Evolutionary conservation across 2,329 filamentous ascomycete species (phyloP).

Genomic region (Pseudogymnoascus sp.): DNA sequence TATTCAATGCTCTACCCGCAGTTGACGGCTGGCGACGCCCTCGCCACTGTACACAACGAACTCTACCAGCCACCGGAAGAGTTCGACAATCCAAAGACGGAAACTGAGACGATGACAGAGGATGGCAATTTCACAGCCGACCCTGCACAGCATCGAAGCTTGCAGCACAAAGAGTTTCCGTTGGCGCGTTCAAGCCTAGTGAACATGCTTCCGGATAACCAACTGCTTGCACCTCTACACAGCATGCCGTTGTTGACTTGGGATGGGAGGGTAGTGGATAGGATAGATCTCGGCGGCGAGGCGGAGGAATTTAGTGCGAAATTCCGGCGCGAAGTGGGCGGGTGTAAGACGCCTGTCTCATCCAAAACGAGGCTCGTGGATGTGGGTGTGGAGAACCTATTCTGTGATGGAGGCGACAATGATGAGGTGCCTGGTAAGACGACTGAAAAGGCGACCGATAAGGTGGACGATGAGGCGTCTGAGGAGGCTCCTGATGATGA

Average conservation of each 20-base stretch:
- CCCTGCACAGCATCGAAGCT: constrained; percentile 21
- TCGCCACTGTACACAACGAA: constrained; percentile 72
- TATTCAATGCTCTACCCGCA: constrained; percentile 76
- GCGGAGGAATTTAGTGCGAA: constrained; percentile 44
- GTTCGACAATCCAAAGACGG: constrained; percentile 31
- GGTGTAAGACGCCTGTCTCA: constrained; percentile 39
- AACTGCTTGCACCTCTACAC: constrained; percentile 36
- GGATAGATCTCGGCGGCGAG: constrained; percentile 34
- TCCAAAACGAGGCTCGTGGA: background rate
- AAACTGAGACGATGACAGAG: background rate
- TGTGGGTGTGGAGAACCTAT: background rate
- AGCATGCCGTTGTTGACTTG: constrained; percentile 54
- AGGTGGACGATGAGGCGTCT: background rate
- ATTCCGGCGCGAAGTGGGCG: constrained; percentile 60
- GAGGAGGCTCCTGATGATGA: background rate
- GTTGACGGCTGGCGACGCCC: constrained; percentile 32
- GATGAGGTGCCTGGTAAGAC: constrained; percentile 17
- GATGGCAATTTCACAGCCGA: constrained; percentile 24
- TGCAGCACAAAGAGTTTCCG: constrained; percentile 25
- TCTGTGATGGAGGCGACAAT: constrained; percentile 8
- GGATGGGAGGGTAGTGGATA: constrained; percentile 44
- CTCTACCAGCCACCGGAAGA: constrained; percentile 66
- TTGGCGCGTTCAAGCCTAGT: constrained; percentile 42
- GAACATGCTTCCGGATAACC: constrained; percentile 38
- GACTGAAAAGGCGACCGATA: constrained; percentile 16